Evolutionary conservation across 1,284 basidiomycete genomes (phyloP).

Genomic region (Rhodotorula sp.): DNA sequence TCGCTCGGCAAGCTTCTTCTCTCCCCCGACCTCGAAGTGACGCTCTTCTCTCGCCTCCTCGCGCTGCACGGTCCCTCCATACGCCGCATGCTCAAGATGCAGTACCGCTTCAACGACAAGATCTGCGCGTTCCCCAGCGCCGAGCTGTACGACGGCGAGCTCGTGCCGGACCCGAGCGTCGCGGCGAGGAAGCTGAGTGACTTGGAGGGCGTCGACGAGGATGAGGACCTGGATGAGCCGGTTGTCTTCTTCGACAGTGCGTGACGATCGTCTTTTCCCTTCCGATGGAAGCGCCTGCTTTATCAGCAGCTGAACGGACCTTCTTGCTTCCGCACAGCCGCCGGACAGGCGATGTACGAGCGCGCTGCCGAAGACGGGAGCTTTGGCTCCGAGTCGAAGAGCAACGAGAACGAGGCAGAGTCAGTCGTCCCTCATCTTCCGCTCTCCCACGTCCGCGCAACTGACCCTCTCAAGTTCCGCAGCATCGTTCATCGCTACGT

Average conservation of each 20-base stretch:
- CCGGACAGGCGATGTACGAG: constrained; percentile 89
- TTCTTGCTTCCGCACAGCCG: constrained; percentile 51
- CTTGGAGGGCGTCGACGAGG: constrained; percentile 67
- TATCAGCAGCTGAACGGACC: neutral
- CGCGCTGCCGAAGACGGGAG: constrained; percentile 53
- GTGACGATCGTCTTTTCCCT: neutral
- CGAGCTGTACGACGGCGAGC: constrained; percentile 72
- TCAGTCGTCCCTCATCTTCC: constrained; percentile 57
- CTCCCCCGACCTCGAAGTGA: constrained; percentile 77
- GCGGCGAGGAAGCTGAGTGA: constrained; percentile 70
- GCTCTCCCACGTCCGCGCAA: neutral
- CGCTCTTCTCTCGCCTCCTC: constrained; percentile 88
- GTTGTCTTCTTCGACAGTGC: constrained; percentile 86
- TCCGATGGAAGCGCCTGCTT: neutral
- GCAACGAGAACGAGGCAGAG: constrained; percentile 88
- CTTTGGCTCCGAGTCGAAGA: constrained; percentile 76
- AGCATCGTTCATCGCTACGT: constrained; percentile 30
- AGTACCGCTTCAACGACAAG: constrained; percentile 50
- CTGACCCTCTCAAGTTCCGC: neutral
- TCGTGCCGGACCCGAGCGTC: constrained; percentile 72
- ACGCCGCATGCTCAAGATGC: constrained; percentile 79
- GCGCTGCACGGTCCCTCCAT: constrained; percentile 77
- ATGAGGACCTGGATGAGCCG: constrained; percentile 67
- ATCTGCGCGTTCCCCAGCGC: constrained; percentile 78
- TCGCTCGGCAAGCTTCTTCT: constrained; percentile 61